Evolutionary conservation across 163 green algal genomes (phyloP).

Genomic region (Botryococcus braunii): DNA sequence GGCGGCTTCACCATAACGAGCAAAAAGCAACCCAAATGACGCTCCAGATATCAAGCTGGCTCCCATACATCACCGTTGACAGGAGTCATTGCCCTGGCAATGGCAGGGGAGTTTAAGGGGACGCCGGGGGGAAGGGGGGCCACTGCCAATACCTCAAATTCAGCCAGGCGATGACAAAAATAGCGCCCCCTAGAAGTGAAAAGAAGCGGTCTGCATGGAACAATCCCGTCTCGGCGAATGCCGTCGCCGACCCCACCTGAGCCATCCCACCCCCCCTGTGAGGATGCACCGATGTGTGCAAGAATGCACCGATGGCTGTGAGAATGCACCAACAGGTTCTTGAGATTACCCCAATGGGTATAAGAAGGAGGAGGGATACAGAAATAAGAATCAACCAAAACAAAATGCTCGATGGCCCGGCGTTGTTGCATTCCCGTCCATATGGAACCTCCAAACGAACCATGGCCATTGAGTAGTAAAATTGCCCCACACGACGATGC

Average conservation of each 20-base stretch:
- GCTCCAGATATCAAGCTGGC: not conserved
- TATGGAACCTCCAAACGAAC: too few relatives aligned
- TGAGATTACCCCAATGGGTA: not conserved
- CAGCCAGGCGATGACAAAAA: slow-evolving; percentile 85
- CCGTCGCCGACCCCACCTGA: slow-evolving; percentile 55
- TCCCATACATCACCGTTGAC: not conserved
- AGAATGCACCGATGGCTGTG: not conserved
- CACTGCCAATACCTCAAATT: slow-evolving; percentile 69
- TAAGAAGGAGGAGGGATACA: not conserved
- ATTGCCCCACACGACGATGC: not conserved
- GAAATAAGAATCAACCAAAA: not conserved
- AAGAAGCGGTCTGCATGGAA: slow-evolving; percentile 24
- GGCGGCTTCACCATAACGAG: not conserved
- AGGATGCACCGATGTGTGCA: slow-evolving; percentile 19
- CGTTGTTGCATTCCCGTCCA: too few relatives aligned
- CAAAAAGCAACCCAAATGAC: not conserved
- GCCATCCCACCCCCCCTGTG: too few relatives aligned
- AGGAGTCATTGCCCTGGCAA: not conserved
- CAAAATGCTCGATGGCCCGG: too few relatives aligned
- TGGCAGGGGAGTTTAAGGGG: not conserved
- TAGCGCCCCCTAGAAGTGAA: slow-evolving; percentile 45
- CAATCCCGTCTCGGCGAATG: slow-evolving; percentile 35
- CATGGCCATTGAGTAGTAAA: not conserved
- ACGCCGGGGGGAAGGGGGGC: too few relatives aligned
- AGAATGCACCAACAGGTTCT: not conserved